Evolutionary conservation across 306 rosid species (phyloP).

Genomic region (Hylodesmum podocarpum): DNA sequence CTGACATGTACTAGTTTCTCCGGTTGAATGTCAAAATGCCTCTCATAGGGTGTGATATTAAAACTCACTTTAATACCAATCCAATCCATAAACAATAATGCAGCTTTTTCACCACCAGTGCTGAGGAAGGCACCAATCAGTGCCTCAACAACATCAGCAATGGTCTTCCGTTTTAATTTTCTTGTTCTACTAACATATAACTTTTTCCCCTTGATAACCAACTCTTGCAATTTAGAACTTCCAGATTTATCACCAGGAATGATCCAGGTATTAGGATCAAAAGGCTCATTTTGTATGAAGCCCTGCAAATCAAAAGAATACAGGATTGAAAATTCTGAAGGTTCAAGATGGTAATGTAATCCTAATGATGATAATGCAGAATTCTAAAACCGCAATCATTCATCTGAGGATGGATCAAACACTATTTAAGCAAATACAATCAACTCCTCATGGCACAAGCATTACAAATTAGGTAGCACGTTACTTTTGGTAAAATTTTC

Average conservation of each 20-base stretch:
- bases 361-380: background rate
- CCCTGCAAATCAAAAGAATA: conserved; percentile 53
- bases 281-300: conserved; percentile 60
- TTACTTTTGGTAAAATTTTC: background rate
- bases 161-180: conserved; percentile 50
- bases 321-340: background rate
- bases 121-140: conserved; percentile 83
- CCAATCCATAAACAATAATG: conserved; percentile 64
- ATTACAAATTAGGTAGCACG: background rate
- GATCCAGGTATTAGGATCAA: conserved; percentile 66
- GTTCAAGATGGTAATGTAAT: background rate
- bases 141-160: conserved; percentile 93
- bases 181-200: conserved; percentile 43
- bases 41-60: conserved; percentile 41
- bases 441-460: background rate
- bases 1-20: conserved; percentile 51
- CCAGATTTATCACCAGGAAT: conserved; percentile 58
- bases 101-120: conserved; percentile 68
- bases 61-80: conserved; percentile 68
- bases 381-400: background rate
- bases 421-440: background rate
- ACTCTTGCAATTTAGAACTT: conserved; percentile 32
- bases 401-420: background rate
- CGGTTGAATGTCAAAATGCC: conserved; percentile 32
- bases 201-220: conserved; percentile 15